Conservation (phyloP, 176 grass and related monocot genomes). For the Echinochloa phyllopogon region DNA sequence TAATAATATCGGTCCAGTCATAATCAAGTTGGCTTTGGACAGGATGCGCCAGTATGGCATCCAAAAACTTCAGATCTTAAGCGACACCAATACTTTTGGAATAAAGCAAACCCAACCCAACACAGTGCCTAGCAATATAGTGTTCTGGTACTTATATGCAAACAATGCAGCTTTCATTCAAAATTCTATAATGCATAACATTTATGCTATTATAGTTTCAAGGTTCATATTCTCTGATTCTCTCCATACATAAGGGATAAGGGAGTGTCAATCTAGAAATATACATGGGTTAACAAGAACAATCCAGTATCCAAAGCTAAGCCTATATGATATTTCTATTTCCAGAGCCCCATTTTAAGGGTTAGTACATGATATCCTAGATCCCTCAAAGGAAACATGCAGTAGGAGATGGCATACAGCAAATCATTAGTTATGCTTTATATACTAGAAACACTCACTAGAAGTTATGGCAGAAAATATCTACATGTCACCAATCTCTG, state of each 20-base stretch:
- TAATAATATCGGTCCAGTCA: neutral
- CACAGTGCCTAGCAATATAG: neutral
- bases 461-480: neutral
- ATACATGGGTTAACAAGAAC: slow-evolving; percentile 4
- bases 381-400: neutral
- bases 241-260: neutral
- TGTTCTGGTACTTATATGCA: neutral
- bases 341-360: neutral
- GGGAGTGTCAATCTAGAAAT: slow-evolving; percentile 4
- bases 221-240: neutral
- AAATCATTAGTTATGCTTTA: neutral
- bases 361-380: neutral
- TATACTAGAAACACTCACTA: neutral
- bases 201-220: neutral
- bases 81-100: neutral
- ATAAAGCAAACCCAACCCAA: slow-evolving; percentile 6
- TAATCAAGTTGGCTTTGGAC: neutral
- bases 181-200: neutral
- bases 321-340: neutral
- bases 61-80: slow-evolving; percentile 19
- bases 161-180: neutral
- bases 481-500: neutral
- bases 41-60: slow-evolving; percentile 21
- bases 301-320: neutral
- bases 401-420: neutral